Evolutionary conservation across 371 early-diverging fungal species (phyloP), one percentile per base, ranked within the genome.

Genomic region (Mortierella sp.): DNA sequence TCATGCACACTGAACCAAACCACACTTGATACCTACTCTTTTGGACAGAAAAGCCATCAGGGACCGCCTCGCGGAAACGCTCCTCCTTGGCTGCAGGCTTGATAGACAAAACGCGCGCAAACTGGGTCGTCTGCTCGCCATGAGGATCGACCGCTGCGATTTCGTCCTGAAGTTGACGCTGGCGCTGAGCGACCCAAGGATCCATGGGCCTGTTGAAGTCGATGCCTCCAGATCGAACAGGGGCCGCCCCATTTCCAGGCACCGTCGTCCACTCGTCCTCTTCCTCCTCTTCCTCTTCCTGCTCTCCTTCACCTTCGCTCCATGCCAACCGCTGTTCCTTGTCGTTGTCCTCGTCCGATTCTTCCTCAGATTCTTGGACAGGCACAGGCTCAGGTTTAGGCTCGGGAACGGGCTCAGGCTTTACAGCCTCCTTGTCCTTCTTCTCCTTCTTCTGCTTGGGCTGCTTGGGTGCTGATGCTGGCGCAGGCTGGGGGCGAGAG

Each of bases 181-280:
- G 86, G 70, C 79, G 86, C 54, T 85, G 86, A 3, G 82, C 82
- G 24, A 85, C 86, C 86, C 86, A 85, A 2, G 86, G 86, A 77
- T 85, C 86, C 86, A 85, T 85, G 41, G 86, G 86, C 70, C 79
- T 85, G 51, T 41, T 82, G 56, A 85, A 85, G 41, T 85, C 86
- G 32, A 85, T 85, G 41, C 81, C 86, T 14, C 82, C 77, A 4
- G 82, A 85, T 82, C 82, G 70, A 3, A 60, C 51, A 41, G 63
- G 73, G 3, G 75, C 73, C 55, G 84, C 60, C 16, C 73, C 32
- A 5, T 11, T n/a, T 72, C 72, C 27, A 21, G 76, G 71, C 16
- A 85, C 82, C 2, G 81, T 84, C 16, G 74, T 81, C 86, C 82
- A 82, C 27, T 79, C 82, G 24, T 79, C 82, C 18, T 81, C 75